Evolutionary conservation across 306 rosid genomes (phyloP).

Genomic region (Luffa acutangula): DNA sequence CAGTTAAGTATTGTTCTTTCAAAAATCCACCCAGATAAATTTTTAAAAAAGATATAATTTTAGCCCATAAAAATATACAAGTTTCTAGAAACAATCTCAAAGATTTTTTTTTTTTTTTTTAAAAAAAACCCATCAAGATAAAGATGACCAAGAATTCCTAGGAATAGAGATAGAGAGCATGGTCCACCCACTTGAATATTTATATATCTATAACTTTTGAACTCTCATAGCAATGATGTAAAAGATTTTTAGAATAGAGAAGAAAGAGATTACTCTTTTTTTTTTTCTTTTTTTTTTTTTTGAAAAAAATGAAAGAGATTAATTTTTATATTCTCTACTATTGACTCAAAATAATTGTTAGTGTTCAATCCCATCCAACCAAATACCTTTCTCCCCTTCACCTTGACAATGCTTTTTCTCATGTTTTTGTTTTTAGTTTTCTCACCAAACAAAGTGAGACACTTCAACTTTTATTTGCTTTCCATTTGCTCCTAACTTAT

Average conservation of each 20-base stretch:
- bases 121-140: not conserved
- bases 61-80: not conserved
- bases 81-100: not conserved
- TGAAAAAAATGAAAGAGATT: no score
- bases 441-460: not conserved
- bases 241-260: not conserved
- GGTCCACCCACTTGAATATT: not conserved
- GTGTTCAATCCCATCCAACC: not conserved
- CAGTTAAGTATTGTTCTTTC: no score
- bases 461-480: not conserved
- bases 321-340: not conserved
- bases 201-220: not conserved
- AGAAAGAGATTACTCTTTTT: no score
- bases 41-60: no score
- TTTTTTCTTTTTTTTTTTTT: no score
- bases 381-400: not conserved
- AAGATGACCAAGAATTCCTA: not conserved
- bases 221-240: not conserved
- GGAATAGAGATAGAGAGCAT: not conserved
- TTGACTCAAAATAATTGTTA: not conserved
- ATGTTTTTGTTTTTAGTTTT: not conserved
- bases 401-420: not conserved
- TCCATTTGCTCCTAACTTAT: not conserved
- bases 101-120: no score
- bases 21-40: no score